These are phyloP conservation scores for Apiotrichum siamense DNA, from an alignment of 1,284 basidiomycete genomes.

Conservation along the genomic window DNA sequence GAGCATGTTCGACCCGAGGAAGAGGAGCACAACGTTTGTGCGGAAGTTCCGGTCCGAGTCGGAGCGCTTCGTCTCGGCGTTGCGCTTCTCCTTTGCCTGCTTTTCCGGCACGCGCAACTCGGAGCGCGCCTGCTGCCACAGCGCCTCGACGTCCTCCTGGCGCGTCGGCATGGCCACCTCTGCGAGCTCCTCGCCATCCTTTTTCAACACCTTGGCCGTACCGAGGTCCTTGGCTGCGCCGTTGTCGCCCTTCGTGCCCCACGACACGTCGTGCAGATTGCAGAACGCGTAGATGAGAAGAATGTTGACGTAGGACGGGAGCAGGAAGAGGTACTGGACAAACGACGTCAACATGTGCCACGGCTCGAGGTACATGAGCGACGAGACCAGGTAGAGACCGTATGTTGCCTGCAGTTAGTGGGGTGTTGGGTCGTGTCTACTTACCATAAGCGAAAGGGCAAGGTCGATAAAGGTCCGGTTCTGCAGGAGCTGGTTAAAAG, in stretches of 20 bases:
- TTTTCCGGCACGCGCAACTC: slow-evolving; percentile 54
- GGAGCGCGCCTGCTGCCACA: slow-evolving; percentile 68
- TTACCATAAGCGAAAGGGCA: slow-evolving; percentile 43
- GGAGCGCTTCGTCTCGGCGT: slow-evolving; percentile 80
- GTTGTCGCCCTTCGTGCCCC: slow-evolving; percentile 89
- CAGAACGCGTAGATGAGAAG: slow-evolving; percentile 64
- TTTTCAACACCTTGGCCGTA: slow-evolving; percentile 77
- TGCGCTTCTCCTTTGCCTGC: slow-evolving; percentile 70
- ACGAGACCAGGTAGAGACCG: slow-evolving; percentile 78
- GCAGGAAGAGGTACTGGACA: slow-evolving; percentile 42
- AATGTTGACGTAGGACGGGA: slow-evolving; percentile 71
- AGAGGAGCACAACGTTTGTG: slow-evolving; percentile 76
- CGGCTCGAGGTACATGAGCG: slow-evolving; percentile 79
- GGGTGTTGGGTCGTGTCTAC: slow-evolving; percentile 2
- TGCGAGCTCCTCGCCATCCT: slow-evolving; percentile 69
- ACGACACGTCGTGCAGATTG: slow-evolving; percentile 74
- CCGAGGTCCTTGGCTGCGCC: slow-evolving; percentile 77
- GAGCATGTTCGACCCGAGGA: slow-evolving; percentile 77
- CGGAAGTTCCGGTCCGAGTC: slow-evolving; percentile 51
- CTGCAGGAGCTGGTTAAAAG: slow-evolving; percentile 57
- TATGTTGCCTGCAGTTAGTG: slow-evolving; percentile 61
- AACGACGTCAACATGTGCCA: slow-evolving; percentile 95
- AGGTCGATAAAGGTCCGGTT: slow-evolving; percentile 74
- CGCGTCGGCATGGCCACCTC: slow-evolving; percentile 76
- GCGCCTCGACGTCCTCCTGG: slow-evolving; percentile 74